Conservation (phyloP, 352 stramenopile species). For the Phytophthora niederhauseri region DNA sequence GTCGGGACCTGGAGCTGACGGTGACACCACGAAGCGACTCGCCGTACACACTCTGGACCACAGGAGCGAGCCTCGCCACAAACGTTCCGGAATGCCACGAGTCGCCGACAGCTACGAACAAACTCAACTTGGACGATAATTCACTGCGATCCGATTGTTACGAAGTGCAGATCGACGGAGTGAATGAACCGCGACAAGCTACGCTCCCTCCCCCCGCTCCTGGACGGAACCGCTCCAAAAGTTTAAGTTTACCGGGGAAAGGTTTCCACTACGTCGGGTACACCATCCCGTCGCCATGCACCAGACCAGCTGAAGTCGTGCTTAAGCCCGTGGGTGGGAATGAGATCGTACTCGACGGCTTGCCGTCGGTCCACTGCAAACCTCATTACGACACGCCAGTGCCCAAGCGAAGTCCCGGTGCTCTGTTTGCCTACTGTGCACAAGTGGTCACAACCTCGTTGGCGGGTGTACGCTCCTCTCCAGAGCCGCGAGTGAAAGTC, state of each 20-base stretch:
- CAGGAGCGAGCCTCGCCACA: constrained; percentile 12
- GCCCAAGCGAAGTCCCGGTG: constrained; percentile 33
- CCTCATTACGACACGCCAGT: constrained; percentile 11
- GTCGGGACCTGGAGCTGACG: constrained; percentile 17
- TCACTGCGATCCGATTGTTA: constrained; percentile 3
- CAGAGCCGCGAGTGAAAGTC: constrained; percentile 37
- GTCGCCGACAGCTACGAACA: constrained; percentile 11
- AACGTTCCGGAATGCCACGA: constrained; percentile 13
- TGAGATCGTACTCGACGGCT: constrained; percentile 17
- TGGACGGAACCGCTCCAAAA: constrained; percentile 23
- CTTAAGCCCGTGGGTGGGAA: constrained; percentile 7
- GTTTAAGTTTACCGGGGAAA: constrained; percentile 15
- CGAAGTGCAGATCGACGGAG: constrained; percentile 6
- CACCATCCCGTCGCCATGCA: constrained; percentile 11
- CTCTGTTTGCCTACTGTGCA: constrained; percentile 50
- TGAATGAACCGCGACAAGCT: not conserved
- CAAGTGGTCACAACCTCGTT: constrained; percentile 45
- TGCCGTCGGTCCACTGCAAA: constrained; percentile 11
- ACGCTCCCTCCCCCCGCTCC: constrained; percentile 23
- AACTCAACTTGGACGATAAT: not conserved
- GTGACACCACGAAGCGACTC: constrained; percentile 18
- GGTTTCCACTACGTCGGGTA: constrained; percentile 27
- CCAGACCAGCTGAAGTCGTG: not conserved
- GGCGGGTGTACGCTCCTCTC: constrained; percentile 15
- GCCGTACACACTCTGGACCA: constrained; percentile 23